phyloP scores from a whole-genome alignment of 495 filamentous ascomycete genomes.

The Penicillium macrosclerotiorum region DNA sequence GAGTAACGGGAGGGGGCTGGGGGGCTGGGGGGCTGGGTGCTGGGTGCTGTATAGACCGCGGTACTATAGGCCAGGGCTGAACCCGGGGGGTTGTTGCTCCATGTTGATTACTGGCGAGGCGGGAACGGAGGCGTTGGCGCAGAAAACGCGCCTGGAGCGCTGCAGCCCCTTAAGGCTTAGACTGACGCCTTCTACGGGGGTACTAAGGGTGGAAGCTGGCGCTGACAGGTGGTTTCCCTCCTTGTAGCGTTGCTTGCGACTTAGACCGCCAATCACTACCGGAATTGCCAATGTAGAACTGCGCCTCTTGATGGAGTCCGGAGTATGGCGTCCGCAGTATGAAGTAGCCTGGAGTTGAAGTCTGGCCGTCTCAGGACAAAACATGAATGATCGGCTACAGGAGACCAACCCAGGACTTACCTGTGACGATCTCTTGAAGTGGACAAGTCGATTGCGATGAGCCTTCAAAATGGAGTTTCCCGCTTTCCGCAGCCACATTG shows the following conservation, averaged over 20 bases:
- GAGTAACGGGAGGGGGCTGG: too few relatives aligned
- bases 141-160: conserved; percentile 14
- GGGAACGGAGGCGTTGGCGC: conserved; percentile 8
- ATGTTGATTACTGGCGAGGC: not conserved
- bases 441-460: not conserved
- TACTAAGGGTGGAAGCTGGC: conserved; percentile 5
- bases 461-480: conserved; percentile 4
- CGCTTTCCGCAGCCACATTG: conserved; percentile 2
- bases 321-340: too few relatives aligned
- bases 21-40: too few relatives aligned
- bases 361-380: too few relatives aligned
- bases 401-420: not conserved
- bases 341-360: too few relatives aligned
- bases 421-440: not conserved
- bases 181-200: conserved; percentile 14
- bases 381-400: not conserved
- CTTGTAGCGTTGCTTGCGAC: not conserved
- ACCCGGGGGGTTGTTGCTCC: conserved; percentile 1
- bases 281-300: conserved; percentile 9
- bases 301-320: not conserved
- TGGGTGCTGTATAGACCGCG: not conserved
- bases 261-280: conserved; percentile 9
- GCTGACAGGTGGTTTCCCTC: not conserved
- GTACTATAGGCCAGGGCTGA: not conserved
- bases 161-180: conserved; percentile 44